Base-by-base conservation (phyloP, 257 asterid species). In the Gardenia jasminoides region DNA sequence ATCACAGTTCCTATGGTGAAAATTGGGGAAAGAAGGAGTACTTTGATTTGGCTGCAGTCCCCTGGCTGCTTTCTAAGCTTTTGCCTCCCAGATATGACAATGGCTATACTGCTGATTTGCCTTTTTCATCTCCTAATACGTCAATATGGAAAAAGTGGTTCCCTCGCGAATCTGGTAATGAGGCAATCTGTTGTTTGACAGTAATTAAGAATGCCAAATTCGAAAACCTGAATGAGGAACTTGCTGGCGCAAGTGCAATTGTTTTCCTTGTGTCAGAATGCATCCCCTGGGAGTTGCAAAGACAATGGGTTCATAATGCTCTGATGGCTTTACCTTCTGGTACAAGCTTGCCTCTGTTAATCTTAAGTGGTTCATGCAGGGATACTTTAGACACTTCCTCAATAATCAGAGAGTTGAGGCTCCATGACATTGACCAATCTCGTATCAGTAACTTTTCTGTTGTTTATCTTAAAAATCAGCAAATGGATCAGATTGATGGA, bases 41-140 rank as follows among this genome's bases (percentile, higher is more conserved):
- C 68, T 73, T 71, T 76, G 80, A 65, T 70, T 78, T 87, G 54
- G 71, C 83, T 78, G 88, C 93, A 72, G 76, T 77, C 78, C 81
- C 90, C 36, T 95, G 99, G 99, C 78, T 95, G 80, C 88, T 79
- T 81, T 93, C 97, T 69, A 95, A 93, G 90, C 93, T 93, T 71
- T 79, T 91, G 78, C 93, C 94, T 59, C 79, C 76, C 54, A 81
- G 82, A 67, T 30, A 61, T 50, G 70, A 66, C 39, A 81, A 82
- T 64, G 74, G 83, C 61, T 46, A 52, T 41, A 80, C 70, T 44
- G 83, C 74, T 31, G 89, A 90, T 80, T 86, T 90, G 81, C 78
- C 89, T 52, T 62, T 86, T 72, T 89, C 97, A 64, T 90, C 96
- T 75, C 90, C 86, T 1, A 89, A 84, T 76, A 88, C 92, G 44